Evolutionary conservation across 2,329 filamentous ascomycete species (phyloP).

Genomic region (Metarhizium guizhouense): DNA sequence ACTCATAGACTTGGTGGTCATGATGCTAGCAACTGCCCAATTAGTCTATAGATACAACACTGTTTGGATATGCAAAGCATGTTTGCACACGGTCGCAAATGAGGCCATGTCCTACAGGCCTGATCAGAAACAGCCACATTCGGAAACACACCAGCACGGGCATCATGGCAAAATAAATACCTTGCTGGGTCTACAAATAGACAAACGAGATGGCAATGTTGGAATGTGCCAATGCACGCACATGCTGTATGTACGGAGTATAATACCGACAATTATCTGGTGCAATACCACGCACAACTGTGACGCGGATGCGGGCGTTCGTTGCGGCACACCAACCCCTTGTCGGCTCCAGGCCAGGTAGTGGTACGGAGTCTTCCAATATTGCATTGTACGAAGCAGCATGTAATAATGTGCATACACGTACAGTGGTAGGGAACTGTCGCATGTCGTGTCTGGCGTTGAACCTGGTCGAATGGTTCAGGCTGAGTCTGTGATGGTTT

Average conservation of each 20-base stretch:
- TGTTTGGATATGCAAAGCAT: not conserved
- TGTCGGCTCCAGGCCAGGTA: not conserved
- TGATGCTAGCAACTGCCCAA: not conserved
- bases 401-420: too few relatives aligned
- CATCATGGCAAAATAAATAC: not conserved
- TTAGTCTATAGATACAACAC: not conserved
- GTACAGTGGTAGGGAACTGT: not conserved
- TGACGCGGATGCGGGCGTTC: not conserved
- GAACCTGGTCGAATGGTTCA: not conserved
- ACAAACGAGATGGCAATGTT: not conserved
- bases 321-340: not conserved
- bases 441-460: slow-evolving; percentile 3
- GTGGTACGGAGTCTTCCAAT: not conserved
- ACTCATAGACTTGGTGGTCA: not conserved
- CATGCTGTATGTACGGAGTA: not conserved
- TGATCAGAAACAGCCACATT: not conserved
- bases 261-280: not conserved
- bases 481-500: not conserved
- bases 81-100: not conserved
- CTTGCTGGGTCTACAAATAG: not conserved
- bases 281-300: not conserved
- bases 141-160: not conserved
- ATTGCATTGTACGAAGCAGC: not conserved
- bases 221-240: not conserved
- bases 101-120: not conserved